These are phyloP conservation scores for Gilbertella persicaria DNA, from an alignment of 371 early-diverging fungal species.

Conservation along the genomic window DNA sequence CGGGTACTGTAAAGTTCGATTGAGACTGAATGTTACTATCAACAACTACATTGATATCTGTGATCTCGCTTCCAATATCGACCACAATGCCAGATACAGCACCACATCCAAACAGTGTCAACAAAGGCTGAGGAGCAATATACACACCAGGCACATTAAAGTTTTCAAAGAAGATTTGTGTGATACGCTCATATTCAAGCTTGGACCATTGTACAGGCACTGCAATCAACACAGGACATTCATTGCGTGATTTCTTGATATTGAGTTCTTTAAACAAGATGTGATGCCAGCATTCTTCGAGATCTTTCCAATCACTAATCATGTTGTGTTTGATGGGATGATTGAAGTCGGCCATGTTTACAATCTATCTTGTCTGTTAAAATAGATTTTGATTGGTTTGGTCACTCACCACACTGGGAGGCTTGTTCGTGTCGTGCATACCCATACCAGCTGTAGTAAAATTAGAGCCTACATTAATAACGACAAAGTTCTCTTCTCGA, in stretches of 20 bases:
- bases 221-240: conserved; percentile 73
- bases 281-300: conserved; percentile 75
- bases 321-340: conserved; percentile 64
- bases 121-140: conserved; percentile 80
- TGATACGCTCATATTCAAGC: conserved; percentile 77
- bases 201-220: conserved; percentile 86
- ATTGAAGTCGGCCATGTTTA: conserved; percentile 41
- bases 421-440: conserved; percentile 70
- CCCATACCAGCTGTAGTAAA: conserved; percentile 69
- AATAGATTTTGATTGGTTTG: not conserved
- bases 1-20: conserved; percentile 59
- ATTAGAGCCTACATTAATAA: conserved; percentile 74
- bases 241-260: conserved; percentile 76
- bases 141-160: conserved; percentile 88
- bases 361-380: conserved; percentile 15
- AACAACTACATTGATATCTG: conserved; percentile 71
- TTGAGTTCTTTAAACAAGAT: conserved; percentile 76
- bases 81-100: conserved; percentile 80
- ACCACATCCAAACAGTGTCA: conserved; percentile 81
- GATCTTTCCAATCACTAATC: conserved; percentile 76
- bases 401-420: conserved; percentile 57
- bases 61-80: conserved; percentile 85
- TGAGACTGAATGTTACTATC: conserved; percentile 66
- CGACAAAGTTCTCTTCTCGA: conserved; percentile 73
- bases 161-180: conserved; percentile 89